Conservation (phyloP, 2,329 filamentous ascomycete species). For the Aspergillus sclerotialis region DNA sequence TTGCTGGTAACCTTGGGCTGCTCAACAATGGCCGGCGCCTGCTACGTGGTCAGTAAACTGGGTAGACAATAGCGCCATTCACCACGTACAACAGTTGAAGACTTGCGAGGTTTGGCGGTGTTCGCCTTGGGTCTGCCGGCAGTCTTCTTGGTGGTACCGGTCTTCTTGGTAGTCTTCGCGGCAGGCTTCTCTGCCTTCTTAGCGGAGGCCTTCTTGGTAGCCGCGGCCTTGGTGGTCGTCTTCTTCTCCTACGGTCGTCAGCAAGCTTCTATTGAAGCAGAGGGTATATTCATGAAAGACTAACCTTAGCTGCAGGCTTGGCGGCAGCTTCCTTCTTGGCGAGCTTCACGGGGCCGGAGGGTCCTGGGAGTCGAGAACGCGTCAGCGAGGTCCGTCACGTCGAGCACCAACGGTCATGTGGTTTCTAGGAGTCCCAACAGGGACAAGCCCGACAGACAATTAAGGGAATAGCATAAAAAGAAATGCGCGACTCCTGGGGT, state of each 20-base stretch:
- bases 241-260: conserved; percentile 9
- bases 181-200: conserved; percentile 33
- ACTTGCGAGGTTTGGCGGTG: conserved; percentile 49
- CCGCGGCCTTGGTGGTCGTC: conserved; percentile 15
- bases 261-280: not conserved
- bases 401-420: too few relatives aligned
- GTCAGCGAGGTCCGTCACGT: conserved; percentile 19
- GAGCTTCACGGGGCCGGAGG: conserved; percentile 87
- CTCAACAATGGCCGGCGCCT: conserved; percentile 62
- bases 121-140: conserved; percentile 47
- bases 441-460: not conserved
- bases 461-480: conserved; percentile 1
- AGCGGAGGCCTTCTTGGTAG: conserved; percentile 39
- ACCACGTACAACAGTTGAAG: conserved; percentile 35
- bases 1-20: conserved; percentile 65
- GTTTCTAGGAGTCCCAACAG: too few relatives aligned
- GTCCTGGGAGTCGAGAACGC: conserved; percentile 44
- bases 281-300: not conserved
- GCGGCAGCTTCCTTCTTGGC: conserved; percentile 62
- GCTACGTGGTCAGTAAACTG: conserved; percentile 14
- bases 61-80: not conserved
- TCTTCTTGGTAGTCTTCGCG: conserved; percentile 42
- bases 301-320: conserved; percentile 37
- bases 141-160: conserved; percentile 44
- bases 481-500: conserved; percentile 23